Evolutionary conservation across 2,329 filamentous ascomycete species (phyloP).

Genomic region (Xylariaceae sp.): DNA sequence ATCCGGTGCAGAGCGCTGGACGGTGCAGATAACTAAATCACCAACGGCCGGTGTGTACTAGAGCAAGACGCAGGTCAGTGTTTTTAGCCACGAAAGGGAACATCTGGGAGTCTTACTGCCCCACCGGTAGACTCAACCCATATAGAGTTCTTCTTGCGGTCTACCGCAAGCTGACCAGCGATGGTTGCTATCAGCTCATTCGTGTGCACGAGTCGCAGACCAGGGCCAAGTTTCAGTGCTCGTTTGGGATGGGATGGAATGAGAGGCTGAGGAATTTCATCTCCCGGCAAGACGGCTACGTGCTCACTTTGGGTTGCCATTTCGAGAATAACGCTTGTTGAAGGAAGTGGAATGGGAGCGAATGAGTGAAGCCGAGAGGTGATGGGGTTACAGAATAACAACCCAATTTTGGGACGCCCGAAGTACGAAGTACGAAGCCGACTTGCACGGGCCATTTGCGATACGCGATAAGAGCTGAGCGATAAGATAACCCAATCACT

Average conservation of each 20-base stretch:
- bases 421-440: too few species aligned
- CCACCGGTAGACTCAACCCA: conserved; percentile 71
- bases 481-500: too few species aligned
- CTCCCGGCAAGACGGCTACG: conserved; percentile 77
- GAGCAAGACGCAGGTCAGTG: conserved; percentile 28
- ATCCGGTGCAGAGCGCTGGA: conserved; percentile 71
- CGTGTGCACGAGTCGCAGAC: conserved; percentile 77
- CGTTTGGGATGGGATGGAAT: conserved; percentile 66
- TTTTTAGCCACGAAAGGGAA: not conserved
- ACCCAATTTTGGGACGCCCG: too few species aligned
- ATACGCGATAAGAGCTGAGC: not conserved
- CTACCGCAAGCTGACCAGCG: conserved; percentile 62
- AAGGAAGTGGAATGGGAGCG: conserved; percentile 5
- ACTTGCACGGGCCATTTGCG: too few species aligned
- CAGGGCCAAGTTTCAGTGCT: conserved; percentile 76
- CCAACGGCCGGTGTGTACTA: conserved; percentile 76
- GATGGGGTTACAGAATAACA: too few species aligned
- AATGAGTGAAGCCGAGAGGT: not conserved
- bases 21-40: conserved; percentile 84
- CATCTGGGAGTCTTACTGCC: conserved; percentile 48
- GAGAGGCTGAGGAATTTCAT: conserved; percentile 60
- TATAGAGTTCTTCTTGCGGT: conserved; percentile 69
- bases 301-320: conserved; percentile 51
- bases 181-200: conserved; percentile 65
- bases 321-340: conserved; percentile 16